Evolutionary conservation across 2,329 filamentous ascomycete genomes (phyloP), one percentile per base, ranked within the genome.

Genomic region (Talaromyces sp.): DNA sequence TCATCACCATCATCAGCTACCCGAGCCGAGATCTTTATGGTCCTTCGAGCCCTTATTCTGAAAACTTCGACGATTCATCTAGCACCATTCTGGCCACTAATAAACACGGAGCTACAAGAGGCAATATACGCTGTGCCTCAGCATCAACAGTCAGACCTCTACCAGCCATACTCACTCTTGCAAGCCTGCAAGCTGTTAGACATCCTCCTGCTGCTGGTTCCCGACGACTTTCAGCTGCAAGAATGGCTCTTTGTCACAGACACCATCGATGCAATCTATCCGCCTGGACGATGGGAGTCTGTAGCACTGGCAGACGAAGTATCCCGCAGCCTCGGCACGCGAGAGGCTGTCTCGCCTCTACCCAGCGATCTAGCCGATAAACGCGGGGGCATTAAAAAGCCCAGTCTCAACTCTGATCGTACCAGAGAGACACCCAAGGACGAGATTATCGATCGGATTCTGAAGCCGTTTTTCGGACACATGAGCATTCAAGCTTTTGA

Each of bases 201-300:
- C 70, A 81, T 92, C 21, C 81, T 99, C n/a, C 84, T 98, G 14
- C 88, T 91, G 50, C 81, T 93, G 8, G 89, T 90, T 4, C 93
- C 93, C 0, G 95, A 99, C 67, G 95, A 99, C 73, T 99, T 98
- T 76, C 95, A 98, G 74, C 84, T 98, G n/a, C 89, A 96, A 69
- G 91, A 97, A 78, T 99, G 95, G 95, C 85, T 98, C 4, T 99
- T 96, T 74, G 88, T 99, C 59, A 96, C 92, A 1, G 95, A 99
- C 75, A 98, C 93, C 14, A 93, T 97, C 65, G 95, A 99, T 69
- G 93, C 95, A 1, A 90, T 99, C 35, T 96, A 99, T 75, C 87
- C 90, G 13, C 87, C 91, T 0, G 77, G 85, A 14, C 79, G 81
- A 56, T 88, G 88, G 77, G 83, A 86, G 62, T 84, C 91, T 1